Evolutionary conservation across 2,329 filamentous ascomycete genomes (phyloP), one percentile per base, ranked within the genome.

Genomic region (Aureobasidium sp.): DNA sequence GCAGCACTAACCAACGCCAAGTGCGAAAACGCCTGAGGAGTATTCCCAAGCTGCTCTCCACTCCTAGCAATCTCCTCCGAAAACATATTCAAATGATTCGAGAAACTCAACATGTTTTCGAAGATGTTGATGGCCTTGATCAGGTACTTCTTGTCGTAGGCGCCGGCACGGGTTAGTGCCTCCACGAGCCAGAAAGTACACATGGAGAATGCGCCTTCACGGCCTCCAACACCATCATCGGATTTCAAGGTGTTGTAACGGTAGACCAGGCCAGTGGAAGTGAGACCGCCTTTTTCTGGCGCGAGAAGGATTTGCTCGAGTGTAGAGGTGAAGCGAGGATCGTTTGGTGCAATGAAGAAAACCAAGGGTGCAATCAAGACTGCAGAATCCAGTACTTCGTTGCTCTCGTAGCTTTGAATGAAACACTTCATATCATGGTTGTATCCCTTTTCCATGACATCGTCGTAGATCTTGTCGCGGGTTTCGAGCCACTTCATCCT

Each of bases 181-280:
- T 92, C 89, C 13, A 92, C 87, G 0, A 91, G 82, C 89, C 89
- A 92, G 72, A 92, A 92, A 0, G 88, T 92, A 70, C 88, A 90
- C 87, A 92, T 91, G 69, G 82, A 86, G 71, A 92, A 92, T 24
- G 88, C 87, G 26, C 89, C 89, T 74, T 92, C 88, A 57, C 82
- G 80, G 20, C 88, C 88, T 41, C 87, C 87, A 9, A 92, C 87
- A 34, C 87, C 88, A 69, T 92, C 88, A 61, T 90, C 83, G 2
- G 86, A 84, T 29, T 84, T 75, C 6, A 85, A 77, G 0, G 86
- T 87, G 67, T 92, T 84, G 71, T 92, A 92, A 48, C 89, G 82
- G 70, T 88, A 90, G 3, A 92, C 88, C 29, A 92, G 79, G 0
- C 88, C 88, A 0, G 88, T 88, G 1, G 44, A 53, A 2, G 87